Evolutionary conservation across 2,329 filamentous ascomycete genomes (phyloP).

Genomic region (Cercospora sp.): DNA sequence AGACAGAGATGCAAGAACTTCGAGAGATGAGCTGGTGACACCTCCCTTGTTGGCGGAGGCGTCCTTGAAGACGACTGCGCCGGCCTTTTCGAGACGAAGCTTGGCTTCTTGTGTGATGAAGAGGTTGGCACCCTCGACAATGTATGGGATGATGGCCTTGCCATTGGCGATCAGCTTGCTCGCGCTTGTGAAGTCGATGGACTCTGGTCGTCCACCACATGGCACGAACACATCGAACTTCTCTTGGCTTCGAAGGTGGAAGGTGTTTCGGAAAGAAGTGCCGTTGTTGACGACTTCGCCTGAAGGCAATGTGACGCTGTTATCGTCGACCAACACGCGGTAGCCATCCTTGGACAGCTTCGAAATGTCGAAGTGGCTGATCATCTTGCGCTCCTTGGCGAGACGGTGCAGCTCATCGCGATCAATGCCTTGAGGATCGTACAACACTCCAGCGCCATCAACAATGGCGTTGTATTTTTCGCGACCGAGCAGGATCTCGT

Average conservation of each 20-base stretch:
- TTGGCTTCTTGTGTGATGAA: constrained; percentile 99
- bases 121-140: constrained; percentile 95
- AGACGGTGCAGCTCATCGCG: constrained; percentile 79
- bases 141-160: constrained; percentile 85
- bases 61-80: constrained; percentile 94
- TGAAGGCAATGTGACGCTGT: constrained; percentile 79
- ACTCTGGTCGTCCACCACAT: constrained; percentile 93
- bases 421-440: constrained; percentile 87
- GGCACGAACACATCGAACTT: constrained; percentile 89
- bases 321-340: constrained; percentile 88
- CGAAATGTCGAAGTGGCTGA: constrained; percentile 77
- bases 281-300: constrained; percentile 89
- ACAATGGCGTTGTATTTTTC: constrained; percentile 95
- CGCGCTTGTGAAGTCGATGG: constrained; percentile 87
- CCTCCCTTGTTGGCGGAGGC: constrained; percentile 98
- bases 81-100: constrained; percentile 89
- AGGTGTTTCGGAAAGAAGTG: constrained; percentile 95
- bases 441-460: constrained; percentile 93
- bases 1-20: constrained; percentile 89
- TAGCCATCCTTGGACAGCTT: constrained; percentile 90
- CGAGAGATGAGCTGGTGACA: constrained; percentile 93
- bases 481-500: constrained; percentile 93
- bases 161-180: constrained; percentile 86
- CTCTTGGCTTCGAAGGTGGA: constrained; percentile 72
- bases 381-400: constrained; percentile 85